Conservation (phyloP, 2,329 filamentous ascomycete genomes). For the Periconia macrospinosa region DNA sequence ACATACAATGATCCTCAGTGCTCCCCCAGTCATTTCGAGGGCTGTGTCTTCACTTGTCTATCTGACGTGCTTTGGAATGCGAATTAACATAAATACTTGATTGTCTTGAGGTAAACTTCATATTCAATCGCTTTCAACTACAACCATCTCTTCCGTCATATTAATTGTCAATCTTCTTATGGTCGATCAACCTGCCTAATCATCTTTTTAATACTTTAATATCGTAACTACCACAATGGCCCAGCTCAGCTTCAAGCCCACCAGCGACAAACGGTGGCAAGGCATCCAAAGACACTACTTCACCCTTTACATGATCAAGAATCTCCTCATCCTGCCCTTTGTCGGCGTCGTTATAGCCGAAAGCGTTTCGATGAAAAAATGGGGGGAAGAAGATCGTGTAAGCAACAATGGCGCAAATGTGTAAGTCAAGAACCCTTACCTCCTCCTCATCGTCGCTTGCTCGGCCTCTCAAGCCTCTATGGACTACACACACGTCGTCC, state of each 20-base stretch:
- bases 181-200: not conserved
- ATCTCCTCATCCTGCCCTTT: conserved; percentile 10
- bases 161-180: no score
- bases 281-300: conserved; percentile 12
- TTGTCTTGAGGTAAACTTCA: no score
- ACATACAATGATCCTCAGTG: no score
- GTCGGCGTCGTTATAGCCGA: conserved; percentile 16
- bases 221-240: not conserved
- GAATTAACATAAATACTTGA: no score
- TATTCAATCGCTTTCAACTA: no score
- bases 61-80: no score
- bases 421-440: not conserved
- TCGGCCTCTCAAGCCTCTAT: not conserved
- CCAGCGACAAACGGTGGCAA: conserved; percentile 14
- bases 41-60: no score
- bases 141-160: no score
- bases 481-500: no score
- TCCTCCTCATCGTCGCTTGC: not conserved
- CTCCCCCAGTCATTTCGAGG: no score
- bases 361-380: conserved; percentile 4
- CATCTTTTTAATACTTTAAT: not conserved
- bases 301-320: conserved; percentile 12
- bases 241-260: not conserved
- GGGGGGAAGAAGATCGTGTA: not conserved
- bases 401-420: not conserved